A percentile compares a stretch with the other conserved stretches of the same genome.
Conservation (phyloP, 306 rosid genomes). For the Quercus engelmannii region DNA sequence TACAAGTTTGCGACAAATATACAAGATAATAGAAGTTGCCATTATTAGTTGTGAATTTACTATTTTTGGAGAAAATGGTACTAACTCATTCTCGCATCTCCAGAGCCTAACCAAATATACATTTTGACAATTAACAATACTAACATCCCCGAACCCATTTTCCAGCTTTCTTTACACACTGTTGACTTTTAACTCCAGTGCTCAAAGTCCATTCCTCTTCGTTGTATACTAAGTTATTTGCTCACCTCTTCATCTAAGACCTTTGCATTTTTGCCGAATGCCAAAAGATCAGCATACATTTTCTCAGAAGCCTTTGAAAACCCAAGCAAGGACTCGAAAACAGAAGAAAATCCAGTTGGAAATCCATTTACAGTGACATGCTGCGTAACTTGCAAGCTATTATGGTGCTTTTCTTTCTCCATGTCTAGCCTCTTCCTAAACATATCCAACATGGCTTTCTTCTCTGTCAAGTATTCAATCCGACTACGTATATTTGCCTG, state of each 20-base stretch:
- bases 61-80: too few species aligned
- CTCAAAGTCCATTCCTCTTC: too few species aligned
- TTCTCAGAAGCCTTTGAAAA: conserved; percentile 72
- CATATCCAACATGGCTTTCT: conserved; percentile 59
- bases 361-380: conserved; percentile 60
- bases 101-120: too few species aligned
- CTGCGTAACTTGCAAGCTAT: conserved; percentile 65
- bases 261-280: conserved; percentile 43
- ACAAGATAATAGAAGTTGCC: too few species aligned
- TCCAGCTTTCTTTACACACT: too few species aligned
- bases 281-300: conserved; percentile 66
- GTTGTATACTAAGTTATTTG: too few species aligned
- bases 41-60: too few species aligned
- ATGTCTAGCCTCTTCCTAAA: conserved; percentile 51
- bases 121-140: too few species aligned
- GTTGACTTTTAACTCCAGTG: too few species aligned
- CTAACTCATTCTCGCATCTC: too few species aligned
- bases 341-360: conserved; percentile 70
- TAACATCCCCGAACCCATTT: too few species aligned
- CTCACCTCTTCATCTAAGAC: not conserved
- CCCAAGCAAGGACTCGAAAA: conserved; percentile 67
- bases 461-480: conserved; percentile 51
- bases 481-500: conserved; percentile 29
- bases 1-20: too few species aligned
- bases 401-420: conserved; percentile 76